Base-by-base conservation (phyloP, 2,329 filamentous ascomycete genomes). In the Talaromyces funiculosus region DNA sequence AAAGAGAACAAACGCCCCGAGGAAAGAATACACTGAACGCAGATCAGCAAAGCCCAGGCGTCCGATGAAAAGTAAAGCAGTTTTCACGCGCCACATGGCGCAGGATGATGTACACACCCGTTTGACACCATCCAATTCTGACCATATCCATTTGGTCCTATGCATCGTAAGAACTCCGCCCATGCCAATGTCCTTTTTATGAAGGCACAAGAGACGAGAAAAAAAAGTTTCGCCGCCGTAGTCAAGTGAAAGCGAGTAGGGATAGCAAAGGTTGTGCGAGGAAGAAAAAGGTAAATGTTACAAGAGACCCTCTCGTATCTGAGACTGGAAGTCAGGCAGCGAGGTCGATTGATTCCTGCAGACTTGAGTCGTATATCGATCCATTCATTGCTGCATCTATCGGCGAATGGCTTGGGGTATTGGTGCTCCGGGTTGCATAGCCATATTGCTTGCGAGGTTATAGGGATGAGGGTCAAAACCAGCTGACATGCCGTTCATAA, bases 381-480 rank as follows among this genome's bases (percentile, higher is more conserved):
- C n/a, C 47, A 38, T 59, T 29, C 38, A 26, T 35, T 40, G 35
- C 29, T 49, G 59, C 60, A 49, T 65, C 66, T 67, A 69, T 63
- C 73, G 68, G 59, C 74, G 73, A 64, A 76, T 70, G 54, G 67
- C 72, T 62, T 76, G 74, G 16, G 72, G 69, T 26, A 76, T 75
- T 5, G 67, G 69, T 22, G 64, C 66, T 59, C 71, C 72, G 6
- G 68, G 67, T 57, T 73, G 76, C 74, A 79, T 77, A 20, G 68
- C 72, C 75, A 78, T 78, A 40, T 69, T 71, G 59, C 69, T 70
- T 22, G 72, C 67, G 67, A 79, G 76, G 57, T 71, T 73, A 65
- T 78, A 78, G 3, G 74, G 75, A 61, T 78, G 75, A 20, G 71
- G 69, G 20, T 78, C 75, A 54, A 68, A 74, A 49, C 76, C 76